Conservation (phyloP, 2,329 filamentous ascomycete genomes). For the Talaromyces verruculosus region DNA sequence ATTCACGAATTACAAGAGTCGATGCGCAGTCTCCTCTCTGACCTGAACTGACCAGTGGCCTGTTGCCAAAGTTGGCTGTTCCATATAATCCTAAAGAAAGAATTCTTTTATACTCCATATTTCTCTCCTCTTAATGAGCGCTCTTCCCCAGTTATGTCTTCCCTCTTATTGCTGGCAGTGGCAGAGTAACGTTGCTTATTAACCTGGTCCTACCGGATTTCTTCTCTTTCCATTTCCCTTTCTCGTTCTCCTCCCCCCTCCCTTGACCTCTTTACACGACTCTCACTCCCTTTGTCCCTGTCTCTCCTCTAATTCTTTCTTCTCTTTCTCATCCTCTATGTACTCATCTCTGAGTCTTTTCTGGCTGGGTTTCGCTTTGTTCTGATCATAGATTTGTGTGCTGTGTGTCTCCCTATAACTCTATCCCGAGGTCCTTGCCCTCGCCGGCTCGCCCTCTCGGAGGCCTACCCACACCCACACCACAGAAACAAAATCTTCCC, state of each 20-base stretch:
- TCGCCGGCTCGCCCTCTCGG: neutral
- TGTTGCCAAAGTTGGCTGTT: neutral
- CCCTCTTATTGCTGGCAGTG: neutral
- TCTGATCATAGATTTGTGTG: neutral
- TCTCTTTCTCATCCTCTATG: neutral
- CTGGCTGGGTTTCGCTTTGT: neutral
- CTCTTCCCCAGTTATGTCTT: slow-evolving; percentile 1
- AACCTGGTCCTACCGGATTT: slow-evolving; percentile 1
- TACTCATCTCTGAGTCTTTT: neutral
- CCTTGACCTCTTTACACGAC: neutral
- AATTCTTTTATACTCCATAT: slow-evolving; percentile 14
- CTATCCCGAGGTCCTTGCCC: slow-evolving; percentile 17
- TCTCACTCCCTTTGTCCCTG: neutral
- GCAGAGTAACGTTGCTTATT: slow-evolving; percentile 16
- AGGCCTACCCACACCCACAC: slow-evolving; percentile 2
- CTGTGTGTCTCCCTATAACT: neutral
- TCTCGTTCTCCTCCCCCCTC: neutral
- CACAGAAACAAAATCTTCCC: slow-evolving; percentile 6
- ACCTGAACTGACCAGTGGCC: neutral
- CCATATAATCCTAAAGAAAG: neutral
- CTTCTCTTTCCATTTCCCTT: slow-evolving; percentile 5
- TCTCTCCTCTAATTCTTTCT: slow-evolving; percentile 8
- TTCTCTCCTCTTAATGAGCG: neutral
- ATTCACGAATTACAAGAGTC: neutral
- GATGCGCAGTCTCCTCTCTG: neutral